Percentiles rank a stretch among this genome's conserved stretches.
Evolutionary conservation across 805 yeast species (phyloP).

Genomic region (Candida silvicultrix): DNA sequence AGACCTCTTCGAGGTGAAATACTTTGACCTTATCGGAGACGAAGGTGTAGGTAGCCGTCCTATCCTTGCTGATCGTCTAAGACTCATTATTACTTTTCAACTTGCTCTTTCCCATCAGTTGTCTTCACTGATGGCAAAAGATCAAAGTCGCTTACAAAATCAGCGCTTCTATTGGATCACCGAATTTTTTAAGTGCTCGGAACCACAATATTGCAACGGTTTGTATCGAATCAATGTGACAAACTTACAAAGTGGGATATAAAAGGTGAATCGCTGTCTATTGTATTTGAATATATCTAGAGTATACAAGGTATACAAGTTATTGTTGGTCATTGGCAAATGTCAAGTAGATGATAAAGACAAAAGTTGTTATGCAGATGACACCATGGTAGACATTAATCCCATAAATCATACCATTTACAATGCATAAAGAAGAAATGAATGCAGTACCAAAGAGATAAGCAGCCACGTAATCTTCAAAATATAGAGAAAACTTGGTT

Average conservation of each 20-base stretch:
- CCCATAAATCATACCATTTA: slow-evolving; percentile 3
- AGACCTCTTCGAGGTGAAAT: not conserved
- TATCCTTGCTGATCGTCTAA: not conserved
- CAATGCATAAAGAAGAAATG: slow-evolving; percentile 1
- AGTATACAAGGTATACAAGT: too few relatives aligned
- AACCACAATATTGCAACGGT: not conserved
- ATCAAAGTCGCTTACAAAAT: not conserved
- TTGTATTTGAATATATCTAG: too few relatives aligned
- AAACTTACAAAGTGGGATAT: not conserved
- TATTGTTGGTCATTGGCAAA: slow-evolving; percentile 6
- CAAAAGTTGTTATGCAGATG: slow-evolving; percentile 1
- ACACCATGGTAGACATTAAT: slow-evolving; percentile 6
- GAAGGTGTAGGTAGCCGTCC: not conserved
- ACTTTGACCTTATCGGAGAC: not conserved
- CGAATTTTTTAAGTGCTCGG: not conserved
- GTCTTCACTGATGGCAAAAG: not conserved
- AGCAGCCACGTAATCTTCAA: slow-evolving; percentile 5
- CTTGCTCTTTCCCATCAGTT: not conserved
- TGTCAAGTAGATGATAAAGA: slow-evolving; percentile 5
- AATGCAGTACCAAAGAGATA: slow-evolving; percentile 4
- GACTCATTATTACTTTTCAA: not conserved
- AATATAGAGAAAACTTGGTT: slow-evolving; percentile 13
- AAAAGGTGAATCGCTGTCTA: too few relatives aligned
- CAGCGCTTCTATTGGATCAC: not conserved
- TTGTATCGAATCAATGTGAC: not conserved